These are phyloP conservation scores for Jasminum sambac DNA, from an alignment of 257 asterid species.

Conservation along the genomic window DNA sequence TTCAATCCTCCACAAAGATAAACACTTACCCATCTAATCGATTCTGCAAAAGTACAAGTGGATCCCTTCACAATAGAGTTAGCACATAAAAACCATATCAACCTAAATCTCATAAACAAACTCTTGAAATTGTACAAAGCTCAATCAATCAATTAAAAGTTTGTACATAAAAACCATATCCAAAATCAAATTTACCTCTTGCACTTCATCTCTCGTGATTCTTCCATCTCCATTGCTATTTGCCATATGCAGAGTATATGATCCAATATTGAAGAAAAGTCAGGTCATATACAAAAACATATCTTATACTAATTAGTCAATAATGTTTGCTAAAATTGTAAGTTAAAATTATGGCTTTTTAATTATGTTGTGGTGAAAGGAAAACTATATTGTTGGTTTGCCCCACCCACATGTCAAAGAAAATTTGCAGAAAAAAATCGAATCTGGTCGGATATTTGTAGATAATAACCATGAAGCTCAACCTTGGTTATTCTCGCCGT, in stretches of 20 bases:
- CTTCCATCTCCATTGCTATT: conserved; percentile 86
- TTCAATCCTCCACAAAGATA: conserved; percentile 11
- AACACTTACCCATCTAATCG: conserved; percentile 80
- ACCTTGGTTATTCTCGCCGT: conserved; percentile 57
- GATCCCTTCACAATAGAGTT: conserved; percentile 68
- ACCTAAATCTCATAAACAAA: conserved; percentile 8
- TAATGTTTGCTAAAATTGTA: too few relatives aligned
- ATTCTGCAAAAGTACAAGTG: conserved; percentile 85
- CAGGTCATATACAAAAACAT: too few relatives aligned
- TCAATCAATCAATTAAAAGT: conserved; percentile 9
- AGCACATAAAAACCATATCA: conserved; percentile 26
- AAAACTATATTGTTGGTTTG: too few relatives aligned
- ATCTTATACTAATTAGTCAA: too few relatives aligned
- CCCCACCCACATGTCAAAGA: conserved; percentile 85
- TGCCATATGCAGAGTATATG: conserved; percentile 52
- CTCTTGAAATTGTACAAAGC: not conserved
- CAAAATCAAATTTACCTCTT: conserved; percentile 55
- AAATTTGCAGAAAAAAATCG: conserved; percentile 91
- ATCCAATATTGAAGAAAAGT: not conserved
- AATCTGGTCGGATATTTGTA: conserved; percentile 81
- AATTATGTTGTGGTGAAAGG: too few relatives aligned
- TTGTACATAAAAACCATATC: too few relatives aligned
- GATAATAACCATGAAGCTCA: conserved; percentile 84
- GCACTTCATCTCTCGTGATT: conserved; percentile 85
- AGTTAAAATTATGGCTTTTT: too few relatives aligned